Conservation (phyloP, 2,329 filamentous ascomycete genomes). For the Microcyclospora pomicola region DNA sequence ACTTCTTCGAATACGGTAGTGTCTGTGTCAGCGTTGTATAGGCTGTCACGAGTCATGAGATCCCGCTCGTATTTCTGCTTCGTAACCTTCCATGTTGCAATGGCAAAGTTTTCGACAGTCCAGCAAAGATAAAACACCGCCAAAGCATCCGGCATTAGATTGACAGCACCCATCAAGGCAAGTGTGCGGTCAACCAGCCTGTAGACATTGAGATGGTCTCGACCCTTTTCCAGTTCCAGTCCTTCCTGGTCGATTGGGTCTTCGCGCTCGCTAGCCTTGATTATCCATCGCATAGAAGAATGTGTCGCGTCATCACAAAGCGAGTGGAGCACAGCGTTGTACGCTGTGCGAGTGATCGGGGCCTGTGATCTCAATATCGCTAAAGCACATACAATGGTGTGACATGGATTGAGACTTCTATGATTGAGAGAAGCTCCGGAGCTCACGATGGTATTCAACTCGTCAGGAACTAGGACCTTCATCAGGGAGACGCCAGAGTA, state of each 20-base stretch:
- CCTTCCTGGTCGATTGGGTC: neutral
- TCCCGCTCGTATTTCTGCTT: slow-evolving; percentile 1
- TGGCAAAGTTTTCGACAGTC: slow-evolving; percentile 19
- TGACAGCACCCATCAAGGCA: slow-evolving; percentile 3
- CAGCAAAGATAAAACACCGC: slow-evolving; percentile 20
- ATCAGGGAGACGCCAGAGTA: slow-evolving; percentile 24
- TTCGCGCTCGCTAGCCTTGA: neutral
- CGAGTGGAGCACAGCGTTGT: slow-evolving; percentile 15
- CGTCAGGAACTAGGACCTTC: slow-evolving; percentile 8
- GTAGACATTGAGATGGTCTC: slow-evolving; percentile 11
- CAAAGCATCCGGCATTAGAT: slow-evolving; percentile 22
- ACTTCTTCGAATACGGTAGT: neutral
- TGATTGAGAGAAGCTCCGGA: neutral
- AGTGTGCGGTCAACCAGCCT: slow-evolving; percentile 8
- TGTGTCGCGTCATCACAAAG: slow-evolving; percentile 10
- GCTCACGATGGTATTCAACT: too few species aligned
- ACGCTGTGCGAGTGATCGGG: slow-evolving; percentile 10
- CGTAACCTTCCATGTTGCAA: slow-evolving; percentile 11
- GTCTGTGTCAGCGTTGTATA: neutral
- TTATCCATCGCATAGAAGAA: slow-evolving; percentile 3
- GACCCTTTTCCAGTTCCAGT: neutral
- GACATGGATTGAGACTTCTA: slow-evolving; percentile 3
- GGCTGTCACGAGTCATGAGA: neutral
- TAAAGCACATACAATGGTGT: slow-evolving; percentile 15
- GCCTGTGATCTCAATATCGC: slow-evolving; percentile 12